Base-by-base conservation (phyloP, 2,329 filamentous ascomycete species). In the Fusarium staphyleae region DNA sequence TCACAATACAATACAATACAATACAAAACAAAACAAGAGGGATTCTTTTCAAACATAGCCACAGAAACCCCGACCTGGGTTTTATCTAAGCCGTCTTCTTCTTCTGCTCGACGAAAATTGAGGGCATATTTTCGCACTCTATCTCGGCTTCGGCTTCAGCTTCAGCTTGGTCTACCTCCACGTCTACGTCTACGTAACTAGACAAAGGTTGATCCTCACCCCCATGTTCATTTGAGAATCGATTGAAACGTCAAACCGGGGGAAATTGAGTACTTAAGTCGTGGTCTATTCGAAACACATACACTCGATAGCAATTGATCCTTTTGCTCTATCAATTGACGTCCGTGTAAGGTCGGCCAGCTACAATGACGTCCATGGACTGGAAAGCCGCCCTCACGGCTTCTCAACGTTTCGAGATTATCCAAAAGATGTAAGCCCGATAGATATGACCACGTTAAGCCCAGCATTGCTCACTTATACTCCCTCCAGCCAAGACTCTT, bases 361-460 rank as follows among this genome's bases (percentile, higher is more conserved):
- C 34, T 16, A 43, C 40, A 28, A 45, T 64, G 57, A 43, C 62
- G 18, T 61, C 52, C n/a, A 44, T 62, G 13, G 15, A 55, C 10
- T 87, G 85, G 85, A 81, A 76, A 64, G 68, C 69, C 16, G 71
- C 73, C 3, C 70, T 88, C 52, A 79, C 81, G 9, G 85, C 85
- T 29, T 77, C 81, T 11, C 81, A 86, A 46, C 79, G 88, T 49
- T 85, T 88, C 69, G 80, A 82, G 48, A 82, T 79, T 52, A 85
- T 90, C 43, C 79, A 87, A 61, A 81, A 76, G 52, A 69, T 75
- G 73, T 73, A 63, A 57, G 62, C 34, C 22, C 3, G 8, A 24
- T 26, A 24, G 5, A 26, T n/a, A n/a, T n/a, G n/a, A n/a, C n/a
- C 29, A 29, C 16, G 33, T 39, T 24, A 30, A 2, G n/a, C 19